These are phyloP conservation scores for Gynochthodes officinalis DNA, from an alignment of 257 asterid species.

Conservation along the genomic window DNA sequence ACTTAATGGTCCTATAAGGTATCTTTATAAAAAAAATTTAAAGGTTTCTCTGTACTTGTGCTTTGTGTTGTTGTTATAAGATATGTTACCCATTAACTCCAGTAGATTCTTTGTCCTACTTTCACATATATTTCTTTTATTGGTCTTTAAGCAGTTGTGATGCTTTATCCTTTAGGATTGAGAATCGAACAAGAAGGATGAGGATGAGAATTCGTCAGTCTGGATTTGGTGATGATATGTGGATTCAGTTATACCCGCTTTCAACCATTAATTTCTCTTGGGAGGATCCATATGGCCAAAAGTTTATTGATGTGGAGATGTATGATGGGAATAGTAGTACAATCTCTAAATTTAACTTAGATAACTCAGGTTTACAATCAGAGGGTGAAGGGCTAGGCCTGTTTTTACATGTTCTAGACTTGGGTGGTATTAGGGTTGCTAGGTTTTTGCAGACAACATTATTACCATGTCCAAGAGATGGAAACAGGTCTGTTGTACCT, in stretches of 20 bases:
- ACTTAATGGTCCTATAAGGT: slow-evolving; percentile 85
- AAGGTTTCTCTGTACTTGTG: not conserved
- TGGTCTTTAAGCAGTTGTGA: not conserved
- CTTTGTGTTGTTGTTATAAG: not conserved
- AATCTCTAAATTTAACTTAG: slow-evolving; percentile 55
- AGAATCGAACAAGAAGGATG: slow-evolving; percentile 65
- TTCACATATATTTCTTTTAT: not conserved
- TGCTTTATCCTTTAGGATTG: slow-evolving; percentile 58
- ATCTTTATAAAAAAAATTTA: slow-evolving; percentile 1
- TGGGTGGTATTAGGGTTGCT: slow-evolving; percentile 68
- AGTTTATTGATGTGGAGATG: slow-evolving; percentile 59
- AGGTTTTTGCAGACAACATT: slow-evolving; percentile 51
- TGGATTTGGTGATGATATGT: slow-evolving; percentile 77
- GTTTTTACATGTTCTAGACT: slow-evolving; percentile 59
- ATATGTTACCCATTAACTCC: not conserved
- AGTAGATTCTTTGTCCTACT: not conserved
- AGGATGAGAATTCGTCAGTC: slow-evolving; percentile 68
- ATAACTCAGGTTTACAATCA: slow-evolving; percentile 52
- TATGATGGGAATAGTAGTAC: slow-evolving; percentile 31
- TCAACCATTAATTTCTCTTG: slow-evolving; percentile 75
- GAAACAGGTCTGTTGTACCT: slow-evolving; percentile 32
- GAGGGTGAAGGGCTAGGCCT: slow-evolving; percentile 50
- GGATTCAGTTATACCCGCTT: slow-evolving; percentile 70
- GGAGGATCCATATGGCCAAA: slow-evolving; percentile 89
- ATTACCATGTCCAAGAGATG: slow-evolving; percentile 41